Evolutionary conservation across 2,329 filamentous ascomycete genomes (phyloP).

Genomic region (Cladosporium sp.): DNA sequence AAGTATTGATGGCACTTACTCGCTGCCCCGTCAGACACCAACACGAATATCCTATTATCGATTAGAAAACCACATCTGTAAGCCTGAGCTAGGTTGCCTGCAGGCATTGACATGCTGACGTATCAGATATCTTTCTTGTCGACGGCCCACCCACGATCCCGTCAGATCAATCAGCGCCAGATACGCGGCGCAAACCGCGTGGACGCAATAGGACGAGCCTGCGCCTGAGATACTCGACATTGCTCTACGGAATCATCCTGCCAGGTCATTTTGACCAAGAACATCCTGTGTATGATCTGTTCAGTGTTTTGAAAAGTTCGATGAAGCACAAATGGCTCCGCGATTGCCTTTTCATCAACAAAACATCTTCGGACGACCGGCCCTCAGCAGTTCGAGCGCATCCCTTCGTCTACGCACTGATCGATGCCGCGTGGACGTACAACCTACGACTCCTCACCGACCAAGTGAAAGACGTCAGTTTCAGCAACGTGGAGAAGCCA

Average conservation of each 20-base stretch:
- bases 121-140: neutral
- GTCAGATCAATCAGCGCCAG: neutral
- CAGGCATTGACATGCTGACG: neutral
- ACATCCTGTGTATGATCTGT: neutral
- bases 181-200: neutral
- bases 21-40: neutral
- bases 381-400: neutral
- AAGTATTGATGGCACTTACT: neutral
- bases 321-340: neutral
- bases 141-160: neutral
- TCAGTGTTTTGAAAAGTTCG: neutral
- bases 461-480: constrained; percentile 15
- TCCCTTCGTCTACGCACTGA: neutral
- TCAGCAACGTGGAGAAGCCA: constrained; percentile 13
- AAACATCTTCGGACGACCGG: no score
- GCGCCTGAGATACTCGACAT: neutral
- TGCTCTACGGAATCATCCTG: neutral
- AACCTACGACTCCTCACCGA: constrained; percentile 8
- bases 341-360: neutral
- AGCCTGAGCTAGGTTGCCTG: neutral
- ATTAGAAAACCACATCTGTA: neutral
- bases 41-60: neutral
- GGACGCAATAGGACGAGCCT: neutral
- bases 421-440: neutral
- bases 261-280: neutral